Base-by-base conservation (phyloP, 108 stramenopile genomes). In the Asterionellopsis glacialis region DNA sequence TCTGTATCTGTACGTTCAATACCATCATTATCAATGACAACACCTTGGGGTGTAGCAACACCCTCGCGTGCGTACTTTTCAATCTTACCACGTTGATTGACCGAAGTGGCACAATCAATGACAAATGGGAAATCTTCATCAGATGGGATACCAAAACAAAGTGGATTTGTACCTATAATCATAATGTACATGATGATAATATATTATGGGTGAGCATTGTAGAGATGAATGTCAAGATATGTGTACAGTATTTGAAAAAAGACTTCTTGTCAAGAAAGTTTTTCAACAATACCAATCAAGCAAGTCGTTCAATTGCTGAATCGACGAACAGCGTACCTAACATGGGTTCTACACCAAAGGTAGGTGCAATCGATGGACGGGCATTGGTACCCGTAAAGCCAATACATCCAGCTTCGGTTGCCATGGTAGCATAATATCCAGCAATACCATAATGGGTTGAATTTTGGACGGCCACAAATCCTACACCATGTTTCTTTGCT, bases 351-450 rank as follows among this genome's bases (percentile, higher is more conserved):
- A 75, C 73, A 28, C 84, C 84, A 60, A 77, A 82, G 0, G 81
- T 82, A 11, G 84, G 84, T 21, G 84, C 81, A 52, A 85, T 79
- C 33, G 78, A 79, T 27, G 80, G 80, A 25, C 80, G 57, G 28
- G 84, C 80, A 59, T 85, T 85, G 39, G 84, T 85, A 5, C 77
- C 77, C 5, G 79, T 78, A 2, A 85, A 63, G 1, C 84, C 84
- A 45, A 85, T 66, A 40, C 75, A 79, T 44, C 81, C 84, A 50
- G 64, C 63, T 26, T 80, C 72, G 25, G 73, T 75, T 9, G 84
- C 84, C 84, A 82, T 82, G 25, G 77, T 77, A 14, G 81, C 73
- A 63, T 85, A 85, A 60, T 82, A 85, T 9, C 84, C 84, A 11
- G 77, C 80, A 57, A 80, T 82, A 52, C 81, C 81, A 50, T 82